Percentiles rank a stretch among this genome's conserved stretches.
Evolutionary conservation across 306 rosid genomes (phyloP).

Genomic region (Abrus pulchellus): DNA sequence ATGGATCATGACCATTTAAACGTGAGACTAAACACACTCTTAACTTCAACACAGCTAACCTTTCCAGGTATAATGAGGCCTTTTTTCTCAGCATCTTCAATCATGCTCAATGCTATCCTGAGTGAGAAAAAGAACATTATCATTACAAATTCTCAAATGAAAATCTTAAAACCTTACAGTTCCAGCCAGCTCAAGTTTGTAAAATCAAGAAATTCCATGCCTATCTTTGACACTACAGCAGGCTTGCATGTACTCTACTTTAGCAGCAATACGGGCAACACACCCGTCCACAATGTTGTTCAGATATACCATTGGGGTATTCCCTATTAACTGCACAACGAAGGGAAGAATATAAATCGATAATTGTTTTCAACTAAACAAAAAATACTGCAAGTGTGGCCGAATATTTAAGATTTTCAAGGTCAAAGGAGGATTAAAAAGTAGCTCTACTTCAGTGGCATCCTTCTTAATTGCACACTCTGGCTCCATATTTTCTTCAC

Average conservation of each 20-base stretch:
- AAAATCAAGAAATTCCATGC: constrained; percentile 33
- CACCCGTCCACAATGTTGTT: constrained; percentile 79
- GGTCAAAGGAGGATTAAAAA: neutral
- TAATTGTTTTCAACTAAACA: neutral
- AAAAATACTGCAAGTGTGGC: neutral
- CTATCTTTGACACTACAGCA: constrained; percentile 85
- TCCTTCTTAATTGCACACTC: constrained; percentile 74
- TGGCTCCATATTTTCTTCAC: constrained; percentile 61
- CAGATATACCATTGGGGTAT: constrained; percentile 79
- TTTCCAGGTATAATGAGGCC: constrained; percentile 88
- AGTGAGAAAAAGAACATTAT: constrained; percentile 31
- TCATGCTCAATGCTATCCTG: constrained; percentile 85
- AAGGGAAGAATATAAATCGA: neutral
- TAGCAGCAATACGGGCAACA: constrained; percentile 78
- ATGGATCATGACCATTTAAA: too few relatives aligned
- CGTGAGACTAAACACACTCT: too few relatives aligned
- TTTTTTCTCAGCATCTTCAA: constrained; percentile 82
- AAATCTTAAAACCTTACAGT: constrained; percentile 18
- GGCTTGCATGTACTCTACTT: constrained; percentile 81
- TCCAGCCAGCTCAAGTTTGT: constrained; percentile 20
- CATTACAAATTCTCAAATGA: constrained; percentile 11
- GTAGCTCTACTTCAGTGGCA: constrained; percentile 66
- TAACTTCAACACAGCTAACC: constrained; percentile 51
- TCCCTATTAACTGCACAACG: constrained; percentile 67
- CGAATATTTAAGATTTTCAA: neutral